phyloP scores from a whole-genome alignment of 805 yeast species.

The Saccharomycopsis fibuligera region DNA sequence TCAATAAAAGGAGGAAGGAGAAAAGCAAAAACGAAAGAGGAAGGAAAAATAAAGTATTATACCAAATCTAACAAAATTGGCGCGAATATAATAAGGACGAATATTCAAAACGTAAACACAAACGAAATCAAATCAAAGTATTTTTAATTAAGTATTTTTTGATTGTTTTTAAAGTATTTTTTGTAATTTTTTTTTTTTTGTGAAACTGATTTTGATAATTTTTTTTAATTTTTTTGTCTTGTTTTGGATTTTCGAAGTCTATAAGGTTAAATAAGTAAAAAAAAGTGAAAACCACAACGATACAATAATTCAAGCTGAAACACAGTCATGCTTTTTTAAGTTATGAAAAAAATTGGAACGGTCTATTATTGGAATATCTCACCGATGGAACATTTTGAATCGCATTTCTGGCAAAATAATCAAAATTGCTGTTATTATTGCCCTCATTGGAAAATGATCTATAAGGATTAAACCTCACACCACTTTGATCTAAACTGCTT shows the following conservation, averaged over 20 bases:
- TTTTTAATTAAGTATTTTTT: too few relatives aligned
- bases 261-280: background rate
- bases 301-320: background rate
- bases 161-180: too few relatives aligned
- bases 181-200: background rate
- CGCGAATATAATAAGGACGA: background rate
- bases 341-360: slow-evolving; percentile 1
- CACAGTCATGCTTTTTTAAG: too few relatives aligned
- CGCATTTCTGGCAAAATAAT: background rate
- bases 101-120: too few relatives aligned
- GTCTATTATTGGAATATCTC: background rate
- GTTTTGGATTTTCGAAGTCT: background rate
- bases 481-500: background rate
- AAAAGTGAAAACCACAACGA: background rate
- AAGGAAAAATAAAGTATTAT: background rate
- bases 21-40: background rate
- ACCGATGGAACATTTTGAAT: background rate
- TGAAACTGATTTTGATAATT: background rate
- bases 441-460: background rate
- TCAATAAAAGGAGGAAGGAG: background rate
- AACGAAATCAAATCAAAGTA: too few relatives aligned
- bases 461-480: background rate
- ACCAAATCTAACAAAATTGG: background rate
- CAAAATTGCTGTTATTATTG: background rate
- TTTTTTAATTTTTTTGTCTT: background rate